Base-by-base conservation (phyloP, 305 asterid species). In the Withania somnifera region DNA sequence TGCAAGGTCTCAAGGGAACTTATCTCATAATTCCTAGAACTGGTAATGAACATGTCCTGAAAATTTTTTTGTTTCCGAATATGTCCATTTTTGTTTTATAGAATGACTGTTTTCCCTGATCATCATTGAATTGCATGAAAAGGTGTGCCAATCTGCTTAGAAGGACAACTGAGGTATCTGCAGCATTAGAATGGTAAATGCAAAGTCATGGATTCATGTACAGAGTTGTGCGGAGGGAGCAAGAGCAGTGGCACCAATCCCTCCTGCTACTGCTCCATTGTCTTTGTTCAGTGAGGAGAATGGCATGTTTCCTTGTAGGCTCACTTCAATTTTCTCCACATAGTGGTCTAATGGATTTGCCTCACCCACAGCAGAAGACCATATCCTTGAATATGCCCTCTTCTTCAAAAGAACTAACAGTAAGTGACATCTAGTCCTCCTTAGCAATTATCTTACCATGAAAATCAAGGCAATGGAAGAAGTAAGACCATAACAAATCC, bases 381-480 rank as follows among this genome's bases (percentile, higher is more conserved):
- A 93, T 80, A 88, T 93, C 82, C 95, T 93, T 80, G 94, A 93
- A 58, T 90, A 85, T 80, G 91, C 94, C 67, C 89, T 93, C 50
- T 82, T 83, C 86, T 84, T 82, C 45, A 91, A 84, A 73, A 81
- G 85, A 88, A 83, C 61, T 56, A 84, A 60, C 80, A 47, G 60
- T 24, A 84, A 85, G 82, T 91, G 87, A 85, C 92, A 86, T 7
- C 84, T 92, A 53, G 92, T 94, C 86, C 91, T 93, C 73, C 94
- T 94, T 36, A 91, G 92, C 28, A 86, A 91, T 63, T 92, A 93
- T 81, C 86, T 91, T 78, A 66, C 91, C 45, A 83, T 93, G 82
- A 94, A 93, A 91, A 94, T 93, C 90, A 93, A 93, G 85, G 93
- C 97, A 78, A 93, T 92, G 98, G 94, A 97, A 75, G 98, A 93